Conservation (phyloP, 169 alveolate species). For the Neospora caninum region DNA sequence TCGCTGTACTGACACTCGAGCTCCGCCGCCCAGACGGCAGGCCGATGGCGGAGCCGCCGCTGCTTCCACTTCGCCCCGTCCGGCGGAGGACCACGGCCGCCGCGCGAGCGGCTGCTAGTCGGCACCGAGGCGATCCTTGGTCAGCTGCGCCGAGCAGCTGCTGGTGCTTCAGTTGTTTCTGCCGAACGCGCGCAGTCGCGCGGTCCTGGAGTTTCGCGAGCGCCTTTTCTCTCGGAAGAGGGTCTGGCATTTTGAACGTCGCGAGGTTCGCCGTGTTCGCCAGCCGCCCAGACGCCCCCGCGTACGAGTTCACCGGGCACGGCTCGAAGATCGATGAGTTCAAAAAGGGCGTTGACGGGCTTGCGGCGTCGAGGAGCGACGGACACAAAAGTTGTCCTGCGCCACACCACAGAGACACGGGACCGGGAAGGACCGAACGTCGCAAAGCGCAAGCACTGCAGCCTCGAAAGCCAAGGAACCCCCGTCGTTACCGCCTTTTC, state of each 20-base stretch:
- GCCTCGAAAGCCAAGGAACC: background rate
- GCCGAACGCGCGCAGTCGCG: background rate
- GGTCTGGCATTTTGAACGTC: slow-evolving; percentile 25
- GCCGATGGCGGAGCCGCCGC: background rate
- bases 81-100: background rate
- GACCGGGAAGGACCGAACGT: background rate
- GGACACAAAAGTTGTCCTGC: background rate
- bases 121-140: background rate
- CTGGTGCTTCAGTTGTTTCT: background rate
- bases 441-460: background rate
- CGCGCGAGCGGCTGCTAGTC: background rate
- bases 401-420: background rate
- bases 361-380: background rate
- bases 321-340: slow-evolving; percentile 31
- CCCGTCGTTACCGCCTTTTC: background rate
- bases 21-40: background rate
- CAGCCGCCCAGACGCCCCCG: background rate
- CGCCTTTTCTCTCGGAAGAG: background rate
- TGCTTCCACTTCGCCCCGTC: background rate
- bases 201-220: slow-evolving; percentile 21
- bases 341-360: slow-evolving; percentile 15
- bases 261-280: slow-evolving; percentile 3
- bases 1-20: background rate
- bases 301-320: slow-evolving; percentile 28
- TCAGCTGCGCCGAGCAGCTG: background rate